Evolutionary conservation across 2,329 filamentous ascomycete species (phyloP).

Genomic region (Colletotrichum incanum): DNA sequence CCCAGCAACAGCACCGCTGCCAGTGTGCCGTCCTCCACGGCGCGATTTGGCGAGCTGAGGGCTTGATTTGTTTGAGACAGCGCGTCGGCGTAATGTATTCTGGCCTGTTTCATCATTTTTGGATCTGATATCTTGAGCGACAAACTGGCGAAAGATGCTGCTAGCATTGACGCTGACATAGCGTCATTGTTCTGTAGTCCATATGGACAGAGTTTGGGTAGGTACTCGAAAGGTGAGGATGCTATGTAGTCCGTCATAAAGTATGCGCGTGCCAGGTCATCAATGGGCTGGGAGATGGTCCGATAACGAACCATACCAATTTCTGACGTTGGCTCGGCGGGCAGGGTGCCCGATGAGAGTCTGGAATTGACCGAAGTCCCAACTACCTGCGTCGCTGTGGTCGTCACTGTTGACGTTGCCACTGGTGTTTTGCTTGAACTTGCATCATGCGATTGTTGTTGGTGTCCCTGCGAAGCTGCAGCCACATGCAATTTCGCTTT

Average conservation of each 20-base stretch:
- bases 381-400: background rate
- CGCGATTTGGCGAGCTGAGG: slow-evolving; percentile 43
- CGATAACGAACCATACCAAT: slow-evolving; percentile 28
- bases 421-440: slow-evolving; percentile 8
- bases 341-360: background rate
- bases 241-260: slow-evolving; percentile 49
- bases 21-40: slow-evolving; percentile 47
- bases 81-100: slow-evolving; percentile 45
- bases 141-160: slow-evolving; percentile 47
- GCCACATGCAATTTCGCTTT: background rate
- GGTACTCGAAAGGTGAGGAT: slow-evolving; percentile 48
- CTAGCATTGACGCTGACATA: slow-evolving; percentile 46
- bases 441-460: background rate
- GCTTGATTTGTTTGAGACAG: slow-evolving; percentile 34
- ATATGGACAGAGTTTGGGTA: slow-evolving; percentile 44
- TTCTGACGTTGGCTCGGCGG: slow-evolving; percentile 11
- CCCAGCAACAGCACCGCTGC: slow-evolving; percentile 49
- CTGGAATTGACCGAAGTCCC: background rate
- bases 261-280: slow-evolving; percentile 44
- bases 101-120: slow-evolving; percentile 43
- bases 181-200: slow-evolving; percentile 38
- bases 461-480: slow-evolving; percentile 6
- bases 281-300: slow-evolving; percentile 23
- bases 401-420: slow-evolving; percentile 1
- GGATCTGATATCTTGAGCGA: slow-evolving; percentile 41